Evolutionary conservation across 805 yeast genomes (phyloP).

Genomic region (Metschnikowia drakensbergensis): DNA sequence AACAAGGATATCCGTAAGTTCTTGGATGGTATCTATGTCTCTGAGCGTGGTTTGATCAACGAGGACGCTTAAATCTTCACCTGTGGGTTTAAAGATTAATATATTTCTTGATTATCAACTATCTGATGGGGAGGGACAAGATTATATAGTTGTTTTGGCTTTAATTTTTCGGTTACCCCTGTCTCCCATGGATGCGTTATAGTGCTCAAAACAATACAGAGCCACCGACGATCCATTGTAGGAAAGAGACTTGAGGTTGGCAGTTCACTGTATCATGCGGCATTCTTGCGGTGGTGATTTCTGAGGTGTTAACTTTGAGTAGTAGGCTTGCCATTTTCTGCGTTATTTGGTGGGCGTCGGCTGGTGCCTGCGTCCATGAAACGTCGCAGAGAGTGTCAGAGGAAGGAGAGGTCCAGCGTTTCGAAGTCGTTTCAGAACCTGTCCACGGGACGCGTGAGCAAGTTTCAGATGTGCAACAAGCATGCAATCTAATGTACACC

Average conservation of each 20-base stretch:
- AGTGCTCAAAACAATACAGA: conserved; percentile 41
- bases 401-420: too few relatives aligned
- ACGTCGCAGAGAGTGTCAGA: neutral
- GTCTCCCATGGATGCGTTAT: conserved; percentile 33
- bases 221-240: conserved; percentile 45
- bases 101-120: conserved; percentile 20
- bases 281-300: neutral
- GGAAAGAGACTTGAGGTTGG: conserved; percentile 15
- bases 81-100: conserved; percentile 17
- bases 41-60: conserved; percentile 86
- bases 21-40: conserved; percentile 99
- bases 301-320: conserved; percentile 3
- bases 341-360: neutral
- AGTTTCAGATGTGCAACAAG: too few relatives aligned
- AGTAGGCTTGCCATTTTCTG: neutral
- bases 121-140: conserved; percentile 17
- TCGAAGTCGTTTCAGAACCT: too few relatives aligned
- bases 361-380: conserved; percentile 2
- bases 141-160: conserved; percentile 22
- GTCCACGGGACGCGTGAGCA: too few relatives aligned
- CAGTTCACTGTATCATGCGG: neutral
- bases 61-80: conserved; percentile 45
- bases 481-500: too few relatives aligned
- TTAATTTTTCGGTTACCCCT: conserved; percentile 18
- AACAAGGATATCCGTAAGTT: conserved; percentile 99